Percentiles rank a stretch among this genome's conserved stretches.
Evolutionary conservation across 2,329 filamentous ascomycete genomes (phyloP).

Genomic region (Onygena corvina): DNA sequence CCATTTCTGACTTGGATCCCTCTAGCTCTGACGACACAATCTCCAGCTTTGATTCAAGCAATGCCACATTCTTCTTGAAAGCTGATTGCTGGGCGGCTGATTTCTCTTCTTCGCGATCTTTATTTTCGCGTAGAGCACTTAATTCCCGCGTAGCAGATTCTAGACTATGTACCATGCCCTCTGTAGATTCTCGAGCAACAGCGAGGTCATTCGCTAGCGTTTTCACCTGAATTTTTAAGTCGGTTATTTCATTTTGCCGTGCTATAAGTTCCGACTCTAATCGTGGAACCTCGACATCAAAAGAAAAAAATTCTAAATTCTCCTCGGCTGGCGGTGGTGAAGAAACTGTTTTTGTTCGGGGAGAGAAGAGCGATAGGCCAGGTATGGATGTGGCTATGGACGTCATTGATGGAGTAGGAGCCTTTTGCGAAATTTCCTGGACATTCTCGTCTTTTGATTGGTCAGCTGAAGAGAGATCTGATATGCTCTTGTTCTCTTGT

Average conservation of each 20-base stretch:
- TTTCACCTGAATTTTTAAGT: conserved; percentile 56
- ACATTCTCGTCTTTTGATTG: conserved; percentile 28
- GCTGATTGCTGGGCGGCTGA: conserved; percentile 35
- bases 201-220: conserved; percentile 58
- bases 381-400: conserved; percentile 23
- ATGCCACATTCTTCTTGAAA: conserved; percentile 33
- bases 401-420: conserved; percentile 24
- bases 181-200: conserved; percentile 57
- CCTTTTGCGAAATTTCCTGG: conserved; percentile 19
- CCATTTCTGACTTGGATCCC: conserved; percentile 22
- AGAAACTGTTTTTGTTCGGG: conserved; percentile 24
- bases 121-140: conserved; percentile 42
- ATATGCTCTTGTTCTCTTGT: conserved; percentile 20
- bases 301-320: conserved; percentile 76
- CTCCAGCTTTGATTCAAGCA: conserved; percentile 29
- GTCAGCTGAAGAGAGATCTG: conserved; percentile 23
- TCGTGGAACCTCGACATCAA: conserved; percentile 73
- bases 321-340: conserved; percentile 22
- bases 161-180: conserved; percentile 52
- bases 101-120: conserved; percentile 39
- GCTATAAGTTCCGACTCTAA: conserved; percentile 63
- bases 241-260: conserved; percentile 57
- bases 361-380: conserved; percentile 30
- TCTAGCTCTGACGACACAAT: conserved; percentile 24
- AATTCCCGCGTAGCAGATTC: conserved; percentile 57